A percentile compares a stretch with the other conserved stretches of the same genome.
Evolutionary conservation across 2,329 filamentous ascomycete species (phyloP).

Genomic region (Diaporthe batatas): DNA sequence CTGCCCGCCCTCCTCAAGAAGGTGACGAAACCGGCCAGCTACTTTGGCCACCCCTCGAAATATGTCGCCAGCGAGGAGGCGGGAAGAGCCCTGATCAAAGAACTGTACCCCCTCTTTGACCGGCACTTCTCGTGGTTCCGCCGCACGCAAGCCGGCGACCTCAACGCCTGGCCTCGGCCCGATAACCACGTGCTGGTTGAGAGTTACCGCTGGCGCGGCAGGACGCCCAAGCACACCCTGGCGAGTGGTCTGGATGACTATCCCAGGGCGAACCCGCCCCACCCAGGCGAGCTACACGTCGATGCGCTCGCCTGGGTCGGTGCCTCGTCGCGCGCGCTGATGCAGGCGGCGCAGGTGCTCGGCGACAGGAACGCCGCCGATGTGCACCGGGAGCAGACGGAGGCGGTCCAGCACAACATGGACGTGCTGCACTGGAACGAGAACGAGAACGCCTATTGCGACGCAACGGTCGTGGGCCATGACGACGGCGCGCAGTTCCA

Average conservation of each 20-base stretch:
- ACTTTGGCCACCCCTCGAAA: conserved; percentile 68
- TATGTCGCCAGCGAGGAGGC: conserved; percentile 57
- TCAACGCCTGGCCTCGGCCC: conserved; percentile 63
- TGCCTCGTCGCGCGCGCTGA: conserved; percentile 84
- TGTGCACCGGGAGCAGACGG: conserved; percentile 78
- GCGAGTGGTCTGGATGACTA: conserved; percentile 95
- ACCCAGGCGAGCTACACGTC: conserved; percentile 90
- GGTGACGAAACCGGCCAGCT: conserved; percentile 69
- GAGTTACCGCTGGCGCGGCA: conserved; percentile 90
- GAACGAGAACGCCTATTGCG: conserved; percentile 82
- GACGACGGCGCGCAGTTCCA: conserved; percentile 44
- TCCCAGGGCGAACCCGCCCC: conserved; percentile 89
- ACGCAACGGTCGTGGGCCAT: conserved; percentile 80
- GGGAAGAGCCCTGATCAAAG: conserved; percentile 75
- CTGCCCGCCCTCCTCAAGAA: conserved; percentile 85
- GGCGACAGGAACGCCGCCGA: conserved; percentile 80
- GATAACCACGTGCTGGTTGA: conserved; percentile 68
- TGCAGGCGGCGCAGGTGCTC: conserved; percentile 79
- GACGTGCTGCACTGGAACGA: conserved; percentile 91
- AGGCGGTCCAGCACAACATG: conserved; percentile 83
- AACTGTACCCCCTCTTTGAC: conserved; percentile 86
- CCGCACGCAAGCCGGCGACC: conserved; percentile 84
- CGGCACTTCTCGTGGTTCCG: conserved; percentile 93
- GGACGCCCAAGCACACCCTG: conserved; percentile 84
- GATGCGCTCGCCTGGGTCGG: conserved; percentile 95